Evolutionary conservation across 2,329 filamentous ascomycete genomes (phyloP), one percentile per base, ranked within the genome.

Genomic region (Sporothrix globosa): DNA sequence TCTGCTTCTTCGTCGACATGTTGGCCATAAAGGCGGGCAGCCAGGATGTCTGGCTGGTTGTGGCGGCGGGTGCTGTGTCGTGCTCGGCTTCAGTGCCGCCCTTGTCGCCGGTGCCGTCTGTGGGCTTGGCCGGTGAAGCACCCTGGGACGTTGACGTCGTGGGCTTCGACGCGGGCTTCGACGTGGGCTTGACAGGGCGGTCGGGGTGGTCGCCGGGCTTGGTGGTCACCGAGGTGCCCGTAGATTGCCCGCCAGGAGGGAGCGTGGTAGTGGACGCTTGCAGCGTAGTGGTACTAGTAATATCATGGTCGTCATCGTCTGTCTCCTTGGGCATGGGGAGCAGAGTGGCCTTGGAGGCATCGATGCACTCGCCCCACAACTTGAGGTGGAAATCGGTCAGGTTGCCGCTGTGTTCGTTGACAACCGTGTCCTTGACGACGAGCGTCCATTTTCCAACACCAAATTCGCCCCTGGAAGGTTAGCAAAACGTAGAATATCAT

Each of bases 301-400:
- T 81, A 74, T 91, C 90, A 78, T 94, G 92, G 76, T 97, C 89
- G 71, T 91, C 89, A 77, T 98, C 93, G 73, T 97, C 95, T 60
- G 92, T 83, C 66, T 91, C 91, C 6, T 87, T 88, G 0, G 96
- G 96, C 83, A 97, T 87, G 9, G 96, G 95, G 19, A 96, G 87
- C 4, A 91, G 84, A 9, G 82, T 86, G 68, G 94, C 90, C 77
- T 91, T 92, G 66, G 85, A 83, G 48, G 88, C 86, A 77, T 98
- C 92, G 75, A 92, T 92, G 72, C 87, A 86, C 80, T 97, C 94
- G 73, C 96, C 96, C 93, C 93, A 99, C 3, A 99, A 86, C 78
- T 95, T 96, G 71, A 99, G 84, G 76, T 92, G 92, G 93, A 94
- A 99, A 81, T 99, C 95, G 61, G 89, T 85, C 76, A 98, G 96